Evolutionary conservation across 2,329 filamentous ascomycete genomes (phyloP).

Genomic region (Cylindrodendrum hubeiense): DNA sequence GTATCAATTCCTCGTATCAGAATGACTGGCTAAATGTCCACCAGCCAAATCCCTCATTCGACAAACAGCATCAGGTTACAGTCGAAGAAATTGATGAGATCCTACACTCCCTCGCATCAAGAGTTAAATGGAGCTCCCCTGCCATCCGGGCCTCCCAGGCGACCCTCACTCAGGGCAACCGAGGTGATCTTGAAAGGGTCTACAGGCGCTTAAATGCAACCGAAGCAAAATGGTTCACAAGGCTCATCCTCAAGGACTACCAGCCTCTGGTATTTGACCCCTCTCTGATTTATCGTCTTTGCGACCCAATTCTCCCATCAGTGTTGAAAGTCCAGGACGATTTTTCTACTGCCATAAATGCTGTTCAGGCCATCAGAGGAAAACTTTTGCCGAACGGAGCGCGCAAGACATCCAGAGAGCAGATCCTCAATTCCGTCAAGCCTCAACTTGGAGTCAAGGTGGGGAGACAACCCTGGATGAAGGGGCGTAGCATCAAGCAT

Average conservation of each 20-base stretch:
- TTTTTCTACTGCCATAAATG: slow-evolving; percentile 69
- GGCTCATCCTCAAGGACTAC: slow-evolving; percentile 83
- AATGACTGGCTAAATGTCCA: neutral
- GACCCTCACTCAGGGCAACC: slow-evolving; percentile 46
- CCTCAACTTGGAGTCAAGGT: slow-evolving; percentile 73
- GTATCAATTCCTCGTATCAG: slow-evolving; percentile 32
- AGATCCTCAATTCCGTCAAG: slow-evolving; percentile 53
- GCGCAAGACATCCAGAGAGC: slow-evolving; percentile 25
- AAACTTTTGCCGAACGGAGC: slow-evolving; percentile 35
- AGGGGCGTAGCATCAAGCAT: slow-evolving; percentile 79
- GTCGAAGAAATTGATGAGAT: slow-evolving; percentile 79
- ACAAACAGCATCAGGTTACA: slow-evolving; percentile 60
- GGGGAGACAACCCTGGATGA: slow-evolving; percentile 73
- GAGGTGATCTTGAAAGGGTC: slow-evolving; percentile 63
- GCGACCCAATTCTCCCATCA: slow-evolving; percentile 78
- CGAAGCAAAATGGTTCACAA: slow-evolving; percentile 89
- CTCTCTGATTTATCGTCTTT: slow-evolving; percentile 65
- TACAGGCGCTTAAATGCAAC: slow-evolving; percentile 71
- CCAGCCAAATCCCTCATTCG: slow-evolving; percentile 58
- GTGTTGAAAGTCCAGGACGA: slow-evolving; percentile 78
- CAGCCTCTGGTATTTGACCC: slow-evolving; percentile 74
- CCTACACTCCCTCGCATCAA: slow-evolving; percentile 75
- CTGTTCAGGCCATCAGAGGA: slow-evolving; percentile 57
- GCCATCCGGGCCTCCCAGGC: slow-evolving; percentile 60
- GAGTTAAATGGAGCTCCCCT: slow-evolving; percentile 77